Conservation (phyloP, 495 filamentous ascomycete genomes). For the Penicillium canariense region DNA sequence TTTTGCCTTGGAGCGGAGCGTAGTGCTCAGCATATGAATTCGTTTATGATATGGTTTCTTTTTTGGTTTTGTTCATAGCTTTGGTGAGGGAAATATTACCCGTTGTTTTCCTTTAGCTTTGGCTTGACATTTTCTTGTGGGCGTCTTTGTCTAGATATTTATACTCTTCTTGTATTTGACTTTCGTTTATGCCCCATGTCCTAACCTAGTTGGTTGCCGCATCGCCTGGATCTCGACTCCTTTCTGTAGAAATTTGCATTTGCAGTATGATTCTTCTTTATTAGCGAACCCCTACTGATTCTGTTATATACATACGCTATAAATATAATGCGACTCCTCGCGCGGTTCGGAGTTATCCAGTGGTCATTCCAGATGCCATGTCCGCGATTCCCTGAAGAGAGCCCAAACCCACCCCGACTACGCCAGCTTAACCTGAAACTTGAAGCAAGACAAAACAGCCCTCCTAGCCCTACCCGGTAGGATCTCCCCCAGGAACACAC, state of each 20-base stretch:
- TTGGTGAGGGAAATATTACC: no score
- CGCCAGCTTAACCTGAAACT: background rate
- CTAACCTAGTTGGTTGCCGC: background rate
- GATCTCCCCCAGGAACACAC: conserved; percentile 83
- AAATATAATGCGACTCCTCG: background rate
- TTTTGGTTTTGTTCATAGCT: background rate
- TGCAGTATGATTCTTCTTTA: background rate
- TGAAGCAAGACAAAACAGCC: background rate
- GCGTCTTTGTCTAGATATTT: background rate
- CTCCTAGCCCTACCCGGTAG: conserved; percentile 31
- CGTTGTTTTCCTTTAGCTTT: no score
- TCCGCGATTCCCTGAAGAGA: background rate
- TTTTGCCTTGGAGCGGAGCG: background rate
- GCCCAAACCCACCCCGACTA: background rate
- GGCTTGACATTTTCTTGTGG: background rate
- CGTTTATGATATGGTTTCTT: background rate
- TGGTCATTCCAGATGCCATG: background rate
- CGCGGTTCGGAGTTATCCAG: background rate
- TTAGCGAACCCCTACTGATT: no score
- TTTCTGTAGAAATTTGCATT: no score
- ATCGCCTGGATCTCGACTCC: no score
- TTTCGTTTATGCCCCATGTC: background rate
- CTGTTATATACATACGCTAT: background rate
- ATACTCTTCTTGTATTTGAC: background rate
- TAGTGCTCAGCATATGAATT: conserved; percentile 1